Evolutionary conservation across 305 asterid genomes (phyloP).

Genomic region (Fraxinus albicans): DNA sequence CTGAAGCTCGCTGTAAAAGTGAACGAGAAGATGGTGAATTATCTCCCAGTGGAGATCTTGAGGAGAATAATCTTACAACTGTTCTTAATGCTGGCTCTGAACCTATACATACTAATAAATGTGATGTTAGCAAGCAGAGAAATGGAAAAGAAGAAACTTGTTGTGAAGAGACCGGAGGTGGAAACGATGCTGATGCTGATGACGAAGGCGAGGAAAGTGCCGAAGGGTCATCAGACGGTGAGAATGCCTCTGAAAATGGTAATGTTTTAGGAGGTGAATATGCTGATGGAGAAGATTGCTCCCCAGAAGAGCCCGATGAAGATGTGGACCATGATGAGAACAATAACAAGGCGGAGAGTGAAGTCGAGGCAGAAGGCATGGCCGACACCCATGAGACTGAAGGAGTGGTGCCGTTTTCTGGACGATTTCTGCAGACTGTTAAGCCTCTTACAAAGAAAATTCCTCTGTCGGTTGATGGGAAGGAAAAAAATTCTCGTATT

Average conservation of each 20-base stretch:
- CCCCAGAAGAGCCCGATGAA: constrained; percentile 64
- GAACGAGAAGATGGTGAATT: constrained; percentile 81
- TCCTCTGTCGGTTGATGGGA: constrained; percentile 39
- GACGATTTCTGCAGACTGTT: constrained; percentile 44
- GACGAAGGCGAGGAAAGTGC: constrained; percentile 68
- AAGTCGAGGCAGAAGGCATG: constrained; percentile 66
- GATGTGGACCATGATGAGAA: constrained; percentile 52
- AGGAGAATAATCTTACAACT: constrained; percentile 43
- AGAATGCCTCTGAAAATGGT: constrained; percentile 72
- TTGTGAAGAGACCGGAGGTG: constrained; percentile 42
- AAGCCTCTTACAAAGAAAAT: constrained; percentile 67
- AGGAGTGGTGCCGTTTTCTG: constrained; percentile 44
- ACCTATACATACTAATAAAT: constrained; percentile 34
- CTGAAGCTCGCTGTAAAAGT: constrained; percentile 34
- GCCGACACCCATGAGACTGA: constrained; percentile 55
- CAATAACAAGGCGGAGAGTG: constrained; percentile 68
- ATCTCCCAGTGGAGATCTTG: constrained; percentile 60
- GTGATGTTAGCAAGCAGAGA: constrained; percentile 34
- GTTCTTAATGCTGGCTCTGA: constrained; percentile 31
- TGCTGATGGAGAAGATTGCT: constrained; percentile 71
- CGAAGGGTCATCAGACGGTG: constrained; percentile 68
- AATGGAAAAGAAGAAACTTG: constrained; percentile 33
- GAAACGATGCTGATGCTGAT: constrained; percentile 51
- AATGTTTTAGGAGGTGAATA: constrained; percentile 73
- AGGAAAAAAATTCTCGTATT: constrained; percentile 44